Evolutionary conservation across 2,329 filamentous ascomycete species (phyloP), one percentile per base, ranked within the genome.

Genomic region (Trichoderma arundinaceum): DNA sequence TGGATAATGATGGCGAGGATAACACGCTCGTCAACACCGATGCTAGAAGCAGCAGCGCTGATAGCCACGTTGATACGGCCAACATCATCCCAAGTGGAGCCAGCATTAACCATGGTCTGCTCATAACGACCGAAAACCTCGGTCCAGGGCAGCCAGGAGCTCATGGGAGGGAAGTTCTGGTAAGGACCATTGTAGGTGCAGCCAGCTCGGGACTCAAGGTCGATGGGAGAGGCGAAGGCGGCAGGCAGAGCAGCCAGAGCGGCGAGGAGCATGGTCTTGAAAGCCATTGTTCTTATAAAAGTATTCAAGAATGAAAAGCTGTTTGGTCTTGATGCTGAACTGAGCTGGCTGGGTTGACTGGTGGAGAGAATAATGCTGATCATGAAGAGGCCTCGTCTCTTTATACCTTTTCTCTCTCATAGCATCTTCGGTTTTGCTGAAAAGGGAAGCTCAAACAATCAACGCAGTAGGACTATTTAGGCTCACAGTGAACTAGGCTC

Each of bases 61-160:
- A 63, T 63, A 13, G 60, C 60, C 15, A 63, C 60, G 39, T 53
- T 54, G 60, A 63, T 63, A 53, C 60, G 60, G 39, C 60, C 60
- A 19, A 63, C 49, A 54, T 63, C 60, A n/a, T 63, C 60, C 60
- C 60, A 63, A 10, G 22, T 63, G 13, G 39, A 46, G 12, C 60
- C 60, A 15, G 49, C 49, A 15, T 63, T 54, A 39, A 63, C 60
- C 60, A 63, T 63, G n/a, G 51, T n/a, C 60, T 63, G 60, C 39
- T 63, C 39, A 33, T 63, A 63, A n/a, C 13, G n/a, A 22, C 39
- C 32, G 13, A 63, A 63, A 17, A 54, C 48, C 2, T 13, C n/a
- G 13, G 38, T 46, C 60, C 60, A 63, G n/a, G 60, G 48, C 17
- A 44, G n/a, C 60, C 60, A 63, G 4, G 17, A 4, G 49, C 8